Base-by-base conservation (phyloP, 2,329 filamentous ascomycete species). In the Fusarium euwallaceae region DNA sequence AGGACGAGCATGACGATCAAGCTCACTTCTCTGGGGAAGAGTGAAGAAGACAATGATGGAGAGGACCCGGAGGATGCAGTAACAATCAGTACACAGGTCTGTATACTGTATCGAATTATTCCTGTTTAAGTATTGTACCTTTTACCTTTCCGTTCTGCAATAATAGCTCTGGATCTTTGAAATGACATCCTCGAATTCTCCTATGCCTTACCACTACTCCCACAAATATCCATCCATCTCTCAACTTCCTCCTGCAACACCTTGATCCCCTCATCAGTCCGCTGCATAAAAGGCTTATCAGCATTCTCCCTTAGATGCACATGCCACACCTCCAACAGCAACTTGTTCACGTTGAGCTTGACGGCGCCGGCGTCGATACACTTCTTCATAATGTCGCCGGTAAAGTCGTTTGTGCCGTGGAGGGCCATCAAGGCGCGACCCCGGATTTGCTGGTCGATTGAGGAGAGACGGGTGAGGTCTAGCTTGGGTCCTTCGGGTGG, bases 401-500 rank as follows among this genome's bases (percentile, higher is more conserved):
- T 81, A 70, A 90, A 90, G 51, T 86, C 87, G 71, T 90, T 90
- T 0, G 88, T 90, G 3, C 89, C 89, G 70, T 91, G 89, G 34
- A 91, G 81, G 1, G 88, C 89, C 27, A 82, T 69, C 1, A 82
- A 71, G 0, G 88, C 87, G 22, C 85, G 83, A 2, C 82, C 83
- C 1, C 81, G 80, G 82, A 73, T 69, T 41, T 77, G 73, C 16
- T 72, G 17, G 16, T 55, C 17, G 27, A 80, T 86, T 20, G 76
- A 80, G n/a, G 84, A 79, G 4, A 90, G 82, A 4, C 84, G 61
- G 7, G 43, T 11, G 20, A 72, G 92, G 77, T 93, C 91, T 20
- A 93, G 81, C 79, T 87, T 85, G 27, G 91, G 89, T 0, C 92
- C 92, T 16, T 88, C 82, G 0, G 89, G 88, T 0, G 92, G 92